These are phyloP conservation scores for Isatis tinctoria DNA, from an alignment of 345 rosid genomes.

Conservation along the genomic window DNA sequence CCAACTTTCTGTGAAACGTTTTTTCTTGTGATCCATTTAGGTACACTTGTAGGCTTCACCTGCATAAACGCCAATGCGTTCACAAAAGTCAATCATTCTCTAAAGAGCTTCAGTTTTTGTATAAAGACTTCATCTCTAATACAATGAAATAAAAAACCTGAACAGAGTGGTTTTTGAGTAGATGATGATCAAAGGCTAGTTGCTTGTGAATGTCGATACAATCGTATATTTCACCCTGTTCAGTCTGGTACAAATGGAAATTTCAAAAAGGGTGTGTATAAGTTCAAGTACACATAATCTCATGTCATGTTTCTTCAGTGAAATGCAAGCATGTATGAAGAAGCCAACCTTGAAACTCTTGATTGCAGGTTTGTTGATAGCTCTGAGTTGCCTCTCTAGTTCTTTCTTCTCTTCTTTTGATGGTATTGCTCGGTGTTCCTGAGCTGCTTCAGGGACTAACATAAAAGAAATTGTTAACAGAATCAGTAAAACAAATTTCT, in stretches of 20 bases:
- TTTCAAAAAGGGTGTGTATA: not conserved
- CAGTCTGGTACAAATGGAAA: slow-evolving; percentile 13
- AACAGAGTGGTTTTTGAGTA: slow-evolving; percentile 23
- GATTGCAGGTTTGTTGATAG: slow-evolving; percentile 33
- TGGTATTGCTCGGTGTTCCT: not conserved
- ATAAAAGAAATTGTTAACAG: not conserved
- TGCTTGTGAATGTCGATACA: slow-evolving; percentile 39
- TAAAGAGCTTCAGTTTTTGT: not conserved
- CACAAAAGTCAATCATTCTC: not conserved
- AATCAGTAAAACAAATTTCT: not conserved
- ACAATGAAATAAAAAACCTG: slow-evolving; percentile 12
- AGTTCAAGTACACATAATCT: not conserved
- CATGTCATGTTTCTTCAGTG: not conserved
- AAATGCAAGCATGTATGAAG: not conserved
- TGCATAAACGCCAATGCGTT: not conserved
- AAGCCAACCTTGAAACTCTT: slow-evolving; percentile 30
- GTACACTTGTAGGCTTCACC: slow-evolving; percentile 9
- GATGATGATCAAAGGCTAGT: slow-evolving; percentile 34
- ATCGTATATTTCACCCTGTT: slow-evolving; percentile 30
- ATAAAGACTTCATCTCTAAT: not conserved
- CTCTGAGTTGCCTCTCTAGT: slow-evolving; percentile 26
- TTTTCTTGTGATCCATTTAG: slow-evolving; percentile 13
- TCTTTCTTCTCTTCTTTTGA: slow-evolving; percentile 24
- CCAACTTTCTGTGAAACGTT: not conserved
- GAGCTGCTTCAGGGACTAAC: not conserved